Conservation (phyloP, 1,284 basidiomycete species). For the Heterobasidion irregulare region DNA sequence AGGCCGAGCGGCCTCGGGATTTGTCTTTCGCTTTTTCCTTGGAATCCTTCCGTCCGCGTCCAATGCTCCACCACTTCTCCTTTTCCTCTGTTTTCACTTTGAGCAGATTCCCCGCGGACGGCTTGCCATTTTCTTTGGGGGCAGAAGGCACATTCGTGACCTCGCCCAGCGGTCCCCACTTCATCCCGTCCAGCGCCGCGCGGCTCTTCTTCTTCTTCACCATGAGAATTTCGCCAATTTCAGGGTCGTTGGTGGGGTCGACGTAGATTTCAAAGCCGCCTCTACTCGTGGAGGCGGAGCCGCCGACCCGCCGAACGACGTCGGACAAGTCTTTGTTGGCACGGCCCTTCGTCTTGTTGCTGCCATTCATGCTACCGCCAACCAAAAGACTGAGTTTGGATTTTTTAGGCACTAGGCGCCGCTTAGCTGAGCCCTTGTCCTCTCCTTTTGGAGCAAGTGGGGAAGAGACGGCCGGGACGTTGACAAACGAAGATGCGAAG, state of each 20-base stretch:
- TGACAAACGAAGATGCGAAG: slow-evolving; percentile 19
- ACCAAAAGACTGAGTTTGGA: slow-evolving; percentile 53
- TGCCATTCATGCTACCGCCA: slow-evolving; percentile 18
- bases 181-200: slow-evolving; percentile 50
- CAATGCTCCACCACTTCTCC: slow-evolving; percentile 75
- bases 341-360: slow-evolving; percentile 20
- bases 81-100: slow-evolving; percentile 52
- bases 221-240: slow-evolving; percentile 60
- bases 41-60: slow-evolving; percentile 59
- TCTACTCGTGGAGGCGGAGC: slow-evolving; percentile 26
- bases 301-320: slow-evolving; percentile 49
- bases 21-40: slow-evolving; percentile 39
- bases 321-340: slow-evolving; percentile 50
- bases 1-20: slow-evolving; percentile 13
- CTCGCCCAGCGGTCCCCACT: slow-evolving; percentile 48
- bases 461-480: slow-evolving; percentile 22
- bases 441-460: slow-evolving; percentile 24
- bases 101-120: slow-evolving; percentile 18
- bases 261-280: slow-evolving; percentile 68
- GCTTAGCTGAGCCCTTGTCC: slow-evolving; percentile 26
- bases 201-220: slow-evolving; percentile 76
- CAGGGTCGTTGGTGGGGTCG: slow-evolving; percentile 55
- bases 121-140: slow-evolving; percentile 1
- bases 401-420: slow-evolving; percentile 67
- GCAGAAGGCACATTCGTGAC: slow-evolving; percentile 46